Percentiles rank a stretch among this genome's conserved stretches.
These are phyloP conservation scores for Termitomyces sp. DNA, from an alignment of 768 basidiomycete species.

Conservation along the genomic window DNA sequence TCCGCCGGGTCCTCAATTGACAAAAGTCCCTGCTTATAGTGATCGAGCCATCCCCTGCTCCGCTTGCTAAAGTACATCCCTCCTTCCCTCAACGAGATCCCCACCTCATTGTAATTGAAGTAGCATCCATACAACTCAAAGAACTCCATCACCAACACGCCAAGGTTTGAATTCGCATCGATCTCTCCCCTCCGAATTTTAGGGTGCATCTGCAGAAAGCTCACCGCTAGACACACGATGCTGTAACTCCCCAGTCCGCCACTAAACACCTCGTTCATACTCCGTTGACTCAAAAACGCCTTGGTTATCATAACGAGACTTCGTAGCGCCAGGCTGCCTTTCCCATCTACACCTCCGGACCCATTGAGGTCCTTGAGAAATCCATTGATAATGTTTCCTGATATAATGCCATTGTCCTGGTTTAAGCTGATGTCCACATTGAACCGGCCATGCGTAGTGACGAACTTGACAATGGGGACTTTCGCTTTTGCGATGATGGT, in stretches of 20 bases:
- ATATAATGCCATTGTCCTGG: constrained; percentile 77
- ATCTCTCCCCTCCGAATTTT: constrained; percentile 88
- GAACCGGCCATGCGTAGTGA: constrained; percentile 74
- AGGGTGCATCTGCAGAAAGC: constrained; percentile 97
- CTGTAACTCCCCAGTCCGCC: constrained; percentile 94
- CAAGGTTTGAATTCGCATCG: constrained; percentile 81
- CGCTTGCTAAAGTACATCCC: constrained; percentile 87
- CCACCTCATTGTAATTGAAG: constrained; percentile 89
- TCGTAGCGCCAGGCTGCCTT: constrained; percentile 62
- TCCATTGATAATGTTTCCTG: constrained; percentile 74
- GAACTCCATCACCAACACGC: constrained; percentile 94
- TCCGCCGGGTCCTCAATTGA: constrained; percentile 95
- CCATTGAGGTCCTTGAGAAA: constrained; percentile 63
- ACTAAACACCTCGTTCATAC: constrained; percentile 97
- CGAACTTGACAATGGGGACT: constrained; percentile 96
- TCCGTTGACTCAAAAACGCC: constrained; percentile 81
- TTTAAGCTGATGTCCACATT: constrained; percentile 94
- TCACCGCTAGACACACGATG: constrained; percentile 89
- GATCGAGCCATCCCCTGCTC: constrained; percentile 74
- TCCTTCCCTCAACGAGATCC: constrained; percentile 83
- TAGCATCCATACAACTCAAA: constrained; percentile 91
- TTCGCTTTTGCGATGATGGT: constrained; percentile 90
- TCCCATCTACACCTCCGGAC: constrained; percentile 8
- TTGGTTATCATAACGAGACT: constrained; percentile 87
- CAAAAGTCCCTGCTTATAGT: constrained; percentile 50